phyloP scores from a whole-genome alignment of 805 yeast genomes.

The Candida sphagnicola region DNA sequence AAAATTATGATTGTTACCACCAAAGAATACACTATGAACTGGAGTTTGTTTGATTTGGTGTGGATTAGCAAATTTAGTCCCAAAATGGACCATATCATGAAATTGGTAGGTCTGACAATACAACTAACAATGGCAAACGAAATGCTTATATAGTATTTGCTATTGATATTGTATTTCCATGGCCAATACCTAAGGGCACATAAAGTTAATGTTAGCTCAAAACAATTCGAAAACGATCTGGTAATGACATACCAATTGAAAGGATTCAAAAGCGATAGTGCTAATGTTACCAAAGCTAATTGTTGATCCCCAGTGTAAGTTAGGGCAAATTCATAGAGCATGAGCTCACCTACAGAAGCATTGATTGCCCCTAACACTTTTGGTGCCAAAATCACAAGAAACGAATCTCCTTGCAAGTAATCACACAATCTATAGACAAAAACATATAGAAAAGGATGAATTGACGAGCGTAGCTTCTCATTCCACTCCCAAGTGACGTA shows the following conservation, averaged over 20 bases:
- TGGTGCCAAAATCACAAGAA: conserved; percentile 51
- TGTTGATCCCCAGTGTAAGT: conserved; percentile 27
- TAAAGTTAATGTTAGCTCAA: conserved; percentile 71
- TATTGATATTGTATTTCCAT: conserved; percentile 36
- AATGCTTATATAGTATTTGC: conserved; percentile 10
- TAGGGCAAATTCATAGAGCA: conserved; percentile 45
- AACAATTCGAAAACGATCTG: conserved; percentile 79
- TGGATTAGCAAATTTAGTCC: conserved; percentile 36
- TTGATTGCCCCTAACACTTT: conserved; percentile 64
- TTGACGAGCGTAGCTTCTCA: conserved; percentile 65
- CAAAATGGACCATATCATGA: conserved; percentile 65
- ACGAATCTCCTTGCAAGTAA: conserved; percentile 12
- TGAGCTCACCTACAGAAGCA: conserved; percentile 70
- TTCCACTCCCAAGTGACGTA: conserved; percentile 94
- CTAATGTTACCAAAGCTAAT: conserved; percentile 40
- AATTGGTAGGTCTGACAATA: conserved; percentile 81
- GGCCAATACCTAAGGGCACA: conserved; percentile 72
- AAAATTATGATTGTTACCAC: conserved; percentile 24
- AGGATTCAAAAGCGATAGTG: conserved; percentile 55
- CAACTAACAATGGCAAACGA: conserved; percentile 45
- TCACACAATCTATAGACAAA: conserved; percentile 33
- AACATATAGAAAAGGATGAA: conserved; percentile 75
- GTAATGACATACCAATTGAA: conserved; percentile 82
- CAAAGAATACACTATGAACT: conserved; percentile 16
- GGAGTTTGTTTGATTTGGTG: conserved; percentile 8